A percentile compares a stretch with the other conserved stretches of the same genome.
Conservation (phyloP, 805 yeast genomes). For the Scheffersomyces ergatensis region DNA sequence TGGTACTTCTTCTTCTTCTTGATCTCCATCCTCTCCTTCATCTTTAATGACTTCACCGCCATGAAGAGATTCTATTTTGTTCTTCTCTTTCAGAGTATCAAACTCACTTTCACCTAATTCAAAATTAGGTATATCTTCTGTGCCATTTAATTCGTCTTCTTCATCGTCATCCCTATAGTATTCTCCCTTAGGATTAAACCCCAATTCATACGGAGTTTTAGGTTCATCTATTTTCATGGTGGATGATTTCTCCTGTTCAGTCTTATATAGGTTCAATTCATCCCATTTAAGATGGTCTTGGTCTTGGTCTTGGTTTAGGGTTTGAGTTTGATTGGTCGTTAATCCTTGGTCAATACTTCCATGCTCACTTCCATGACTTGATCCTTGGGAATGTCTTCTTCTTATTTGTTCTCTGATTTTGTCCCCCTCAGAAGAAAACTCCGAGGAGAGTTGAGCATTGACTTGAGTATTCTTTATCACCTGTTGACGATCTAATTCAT, state of each 20-base stretch:
- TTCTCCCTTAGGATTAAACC: slow-evolving; percentile 78
- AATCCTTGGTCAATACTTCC: neutral
- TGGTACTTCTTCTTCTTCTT: slow-evolving; percentile 35
- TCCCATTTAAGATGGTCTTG: slow-evolving; percentile 73
- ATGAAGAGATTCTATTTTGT: slow-evolving; percentile 28
- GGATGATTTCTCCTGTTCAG: slow-evolving; percentile 70
- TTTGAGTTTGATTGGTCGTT: slow-evolving; percentile 10
- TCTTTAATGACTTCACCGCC: slow-evolving; percentile 40
- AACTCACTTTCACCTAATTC: slow-evolving; percentile 57
- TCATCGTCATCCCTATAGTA: slow-evolving; percentile 72
- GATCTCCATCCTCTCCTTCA: slow-evolving; percentile 23
- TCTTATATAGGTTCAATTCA: slow-evolving; percentile 66
- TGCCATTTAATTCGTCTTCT: slow-evolving; percentile 53
- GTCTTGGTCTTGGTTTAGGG: neutral
- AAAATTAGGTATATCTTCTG: slow-evolving; percentile 46
- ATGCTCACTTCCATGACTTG: slow-evolving; percentile 1
- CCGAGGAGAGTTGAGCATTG: slow-evolving; percentile 56
- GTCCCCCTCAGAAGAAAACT: slow-evolving; percentile 40
- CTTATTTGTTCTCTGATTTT: slow-evolving; percentile 45
- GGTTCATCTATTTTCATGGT: slow-evolving; percentile 91
- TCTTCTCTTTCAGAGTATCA: slow-evolving; percentile 22
- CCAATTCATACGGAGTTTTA: slow-evolving; percentile 92
- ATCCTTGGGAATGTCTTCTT: slow-evolving; percentile 13
- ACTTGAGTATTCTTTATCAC: slow-evolving; percentile 77
- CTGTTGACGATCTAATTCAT: slow-evolving; percentile 56